Conservation (phyloP, 768 basidiomycete species). For the Kwoniella heveanensis region DNA sequence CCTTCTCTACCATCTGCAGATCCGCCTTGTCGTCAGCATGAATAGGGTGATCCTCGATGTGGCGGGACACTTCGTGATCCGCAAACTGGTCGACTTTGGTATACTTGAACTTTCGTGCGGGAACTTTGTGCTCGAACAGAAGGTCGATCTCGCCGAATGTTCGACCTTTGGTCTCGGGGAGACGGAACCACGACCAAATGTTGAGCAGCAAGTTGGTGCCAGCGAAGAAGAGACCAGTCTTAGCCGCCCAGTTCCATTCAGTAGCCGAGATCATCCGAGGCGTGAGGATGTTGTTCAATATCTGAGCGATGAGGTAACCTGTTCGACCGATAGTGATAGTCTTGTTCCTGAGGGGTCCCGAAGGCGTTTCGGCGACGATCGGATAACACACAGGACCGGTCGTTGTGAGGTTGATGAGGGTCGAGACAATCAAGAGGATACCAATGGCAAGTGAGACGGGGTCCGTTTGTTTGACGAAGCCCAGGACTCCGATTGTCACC, state of each 20-base stretch:
- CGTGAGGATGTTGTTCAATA: constrained; percentile 34
- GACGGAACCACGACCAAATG: constrained; percentile 36
- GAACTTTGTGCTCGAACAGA: constrained; percentile 45
- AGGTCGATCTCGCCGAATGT: constrained; percentile 41
- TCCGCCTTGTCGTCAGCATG: not conserved
- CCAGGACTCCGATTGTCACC: constrained; percentile 10
- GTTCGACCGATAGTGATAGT: constrained; percentile 45
- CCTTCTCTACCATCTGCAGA: not conserved
- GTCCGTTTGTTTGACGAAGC: constrained; percentile 10
- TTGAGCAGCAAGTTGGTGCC: constrained; percentile 29
- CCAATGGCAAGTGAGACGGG: constrained; percentile 29
- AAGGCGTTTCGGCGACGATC: constrained; percentile 39
- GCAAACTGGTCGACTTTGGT: constrained; percentile 31
- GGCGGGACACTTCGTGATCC: not conserved
- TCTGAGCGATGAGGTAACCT: constrained; percentile 37
- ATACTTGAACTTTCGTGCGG: constrained; percentile 47
- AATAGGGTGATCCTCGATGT: not conserved
- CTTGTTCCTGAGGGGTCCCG: constrained; percentile 46
- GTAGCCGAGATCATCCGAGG: constrained; percentile 32
- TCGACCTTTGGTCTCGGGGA: constrained; percentile 38
- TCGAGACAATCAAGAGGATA: constrained; percentile 38
- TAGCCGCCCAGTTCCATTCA: constrained; percentile 35
- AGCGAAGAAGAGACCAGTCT: constrained; percentile 33
- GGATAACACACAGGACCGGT: constrained; percentile 37
- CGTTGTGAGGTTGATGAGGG: constrained; percentile 38